Percentiles rank a stretch among this genome's conserved stretches.
These are phyloP conservation scores for Telopea speciosissima DNA, from an alignment of 177 flowering plant species.

Conservation along the genomic window DNA sequence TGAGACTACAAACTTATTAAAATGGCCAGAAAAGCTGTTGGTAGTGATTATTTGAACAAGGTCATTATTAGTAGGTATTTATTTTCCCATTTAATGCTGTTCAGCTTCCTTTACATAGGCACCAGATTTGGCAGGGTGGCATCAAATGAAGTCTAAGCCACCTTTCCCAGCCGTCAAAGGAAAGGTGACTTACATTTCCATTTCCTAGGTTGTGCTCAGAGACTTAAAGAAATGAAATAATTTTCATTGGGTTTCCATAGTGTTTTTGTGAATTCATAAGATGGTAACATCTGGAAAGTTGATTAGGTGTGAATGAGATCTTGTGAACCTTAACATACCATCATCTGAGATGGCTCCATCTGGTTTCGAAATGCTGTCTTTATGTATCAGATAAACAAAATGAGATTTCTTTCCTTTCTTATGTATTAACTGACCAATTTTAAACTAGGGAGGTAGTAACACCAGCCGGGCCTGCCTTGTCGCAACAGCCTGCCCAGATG, in stretches of 20 bases:
- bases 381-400: too few relatives aligned
- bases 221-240: neutral
- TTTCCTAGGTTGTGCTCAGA: neutral
- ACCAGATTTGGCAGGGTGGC: neutral
- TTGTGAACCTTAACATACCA: too few relatives aligned
- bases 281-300: neutral
- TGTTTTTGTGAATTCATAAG: neutral
- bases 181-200: neutral
- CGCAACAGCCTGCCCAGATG: too few relatives aligned
- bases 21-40: neutral
- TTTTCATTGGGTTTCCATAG: neutral
- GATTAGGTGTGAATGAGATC: neutral
- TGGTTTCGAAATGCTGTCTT: too few relatives aligned
- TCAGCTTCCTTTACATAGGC: neutral
- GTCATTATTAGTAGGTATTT: neutral
- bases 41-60: neutral
- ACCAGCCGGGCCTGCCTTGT: too few relatives aligned
- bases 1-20: too few relatives aligned
- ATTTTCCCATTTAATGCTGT: neutral
- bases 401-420: too few relatives aligned
- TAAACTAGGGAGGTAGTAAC: too few relatives aligned
- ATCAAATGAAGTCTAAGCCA: neutral
- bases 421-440: too few relatives aligned
- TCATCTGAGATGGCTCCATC: too few relatives aligned
- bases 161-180: neutral